Evolutionary conservation across 2,329 filamentous ascomycete species (phyloP), one percentile per base, ranked within the genome.

Genomic region (Pyrenophora tritici-repentis): DNA sequence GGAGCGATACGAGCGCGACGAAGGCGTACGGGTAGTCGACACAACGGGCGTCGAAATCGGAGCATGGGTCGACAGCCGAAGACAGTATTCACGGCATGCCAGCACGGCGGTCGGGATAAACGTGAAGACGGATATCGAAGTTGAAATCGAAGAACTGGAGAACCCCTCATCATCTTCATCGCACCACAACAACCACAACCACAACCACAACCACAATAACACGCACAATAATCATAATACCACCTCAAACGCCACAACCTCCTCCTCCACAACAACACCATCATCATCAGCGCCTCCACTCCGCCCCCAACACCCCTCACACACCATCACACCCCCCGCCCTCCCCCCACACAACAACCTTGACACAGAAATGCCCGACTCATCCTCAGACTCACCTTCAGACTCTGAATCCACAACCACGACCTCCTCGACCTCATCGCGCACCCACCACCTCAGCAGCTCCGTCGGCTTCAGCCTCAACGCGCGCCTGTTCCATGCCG

Each of bases 1-100:
- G 68, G 87, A 91, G 68, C 83, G 88, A 47, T 93, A 86, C 67
- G 89, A 93, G 77, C 81, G 82, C 50, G 89, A 92, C 66, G 87
- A 91, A 65, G 85, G 85, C 29, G 81, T 88, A 51, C 75, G 75
- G 24, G 90, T 93, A 56, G 74, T 77, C 40, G 89, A 93, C 67
- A 91, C 89, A 5, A 86, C 88, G 1, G 83, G 82, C 43, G 86
- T 89, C 62, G 86, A 83, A 18, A 86, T 92, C 50, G 75, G 78
- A 3, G 80, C 83, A 52, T 91, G 82, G 81, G 77, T 85, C 17
- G 78, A 82, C 48, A 41, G 31, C 41, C 32, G 48, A 32, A 36
- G 37, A 16, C 42, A 20, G 32, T 51, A 37, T 26, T 37, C 48
- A 3, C 29, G 8, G 16, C 36, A 34, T 29, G 36, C 29, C 40